phyloP scores from a whole-genome alignment of 2,329 filamentous ascomycete species.

The Scorias spongiosa region DNA sequence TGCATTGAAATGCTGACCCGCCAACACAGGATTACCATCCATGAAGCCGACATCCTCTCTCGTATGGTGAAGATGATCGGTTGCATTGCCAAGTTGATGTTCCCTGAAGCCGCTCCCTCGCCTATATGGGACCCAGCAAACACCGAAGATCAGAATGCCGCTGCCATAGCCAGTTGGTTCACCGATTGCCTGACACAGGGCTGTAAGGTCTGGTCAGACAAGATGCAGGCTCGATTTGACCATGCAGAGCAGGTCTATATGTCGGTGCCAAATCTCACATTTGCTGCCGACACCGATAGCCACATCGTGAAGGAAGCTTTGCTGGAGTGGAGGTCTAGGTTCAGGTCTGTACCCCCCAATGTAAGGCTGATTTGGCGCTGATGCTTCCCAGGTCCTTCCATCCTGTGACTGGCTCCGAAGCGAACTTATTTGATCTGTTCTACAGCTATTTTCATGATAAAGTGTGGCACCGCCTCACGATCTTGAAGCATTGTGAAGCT shows the following conservation, averaged over 20 bases:
- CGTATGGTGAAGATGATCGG: background rate
- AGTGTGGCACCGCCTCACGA: background rate
- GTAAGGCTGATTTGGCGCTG: background rate
- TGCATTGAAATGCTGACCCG: background rate
- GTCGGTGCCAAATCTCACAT: background rate
- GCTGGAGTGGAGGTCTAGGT: background rate
- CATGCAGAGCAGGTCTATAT: background rate
- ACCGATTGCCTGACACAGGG: background rate
- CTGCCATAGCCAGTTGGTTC: background rate
- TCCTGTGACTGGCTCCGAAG: background rate
- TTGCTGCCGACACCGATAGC: background rate
- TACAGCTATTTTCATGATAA: background rate
- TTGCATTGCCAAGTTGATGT: background rate
- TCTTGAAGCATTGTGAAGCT: background rate
- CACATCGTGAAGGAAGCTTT: background rate
- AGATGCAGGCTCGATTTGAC: background rate
- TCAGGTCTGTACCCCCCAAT: background rate
- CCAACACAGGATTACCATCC: background rate
- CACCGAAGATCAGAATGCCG: background rate
- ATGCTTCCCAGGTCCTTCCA: background rate
- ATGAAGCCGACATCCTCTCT: background rate
- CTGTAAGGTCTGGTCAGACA: background rate
- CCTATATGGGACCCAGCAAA: background rate
- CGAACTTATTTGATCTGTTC: background rate
- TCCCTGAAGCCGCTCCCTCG: background rate